Evolutionary conservation across 2,329 filamentous ascomycete genomes (phyloP).

Genomic region (Rhynchosporium graminicola): DNA sequence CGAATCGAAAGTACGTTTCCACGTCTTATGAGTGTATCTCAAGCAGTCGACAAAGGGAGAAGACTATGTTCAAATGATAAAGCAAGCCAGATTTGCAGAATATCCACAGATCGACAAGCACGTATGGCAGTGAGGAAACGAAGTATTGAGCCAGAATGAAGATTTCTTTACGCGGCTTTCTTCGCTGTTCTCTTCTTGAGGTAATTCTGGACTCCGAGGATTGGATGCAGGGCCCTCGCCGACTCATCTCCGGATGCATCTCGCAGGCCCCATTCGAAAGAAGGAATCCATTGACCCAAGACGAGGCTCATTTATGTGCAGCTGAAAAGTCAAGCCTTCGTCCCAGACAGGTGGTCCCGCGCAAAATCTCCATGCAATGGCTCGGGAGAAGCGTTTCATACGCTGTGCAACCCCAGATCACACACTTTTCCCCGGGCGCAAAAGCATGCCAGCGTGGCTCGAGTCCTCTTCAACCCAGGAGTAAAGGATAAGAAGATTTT

Average conservation of each 20-base stretch:
- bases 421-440: not conserved
- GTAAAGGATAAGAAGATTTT: not conserved
- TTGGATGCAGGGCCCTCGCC: not conserved
- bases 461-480: not conserved
- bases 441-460: not conserved
- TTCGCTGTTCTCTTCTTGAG: not conserved
- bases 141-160: not conserved
- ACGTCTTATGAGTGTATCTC: too few species aligned
- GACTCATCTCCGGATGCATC: not conserved
- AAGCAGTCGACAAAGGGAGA: too few species aligned
- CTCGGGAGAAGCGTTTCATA: constrained; percentile 17
- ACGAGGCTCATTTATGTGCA: constrained; percentile 14
- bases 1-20: not conserved
- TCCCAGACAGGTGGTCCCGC: constrained; percentile 6
- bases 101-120: too few species aligned
- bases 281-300: not conserved
- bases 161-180: not conserved
- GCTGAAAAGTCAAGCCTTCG: constrained; percentile 19
- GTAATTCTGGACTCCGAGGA: not conserved
- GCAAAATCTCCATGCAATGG: constrained; percentile 16
- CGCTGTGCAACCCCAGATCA: constrained; percentile 15
- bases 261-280: not conserved
- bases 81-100: not conserved
- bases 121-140: too few species aligned
- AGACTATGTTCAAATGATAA: too few species aligned